Evolutionary conservation across 1,284 basidiomycete genomes (phyloP), one percentile per base, ranked within the genome.

Genomic region (Papiliotrema flavescens): DNA sequence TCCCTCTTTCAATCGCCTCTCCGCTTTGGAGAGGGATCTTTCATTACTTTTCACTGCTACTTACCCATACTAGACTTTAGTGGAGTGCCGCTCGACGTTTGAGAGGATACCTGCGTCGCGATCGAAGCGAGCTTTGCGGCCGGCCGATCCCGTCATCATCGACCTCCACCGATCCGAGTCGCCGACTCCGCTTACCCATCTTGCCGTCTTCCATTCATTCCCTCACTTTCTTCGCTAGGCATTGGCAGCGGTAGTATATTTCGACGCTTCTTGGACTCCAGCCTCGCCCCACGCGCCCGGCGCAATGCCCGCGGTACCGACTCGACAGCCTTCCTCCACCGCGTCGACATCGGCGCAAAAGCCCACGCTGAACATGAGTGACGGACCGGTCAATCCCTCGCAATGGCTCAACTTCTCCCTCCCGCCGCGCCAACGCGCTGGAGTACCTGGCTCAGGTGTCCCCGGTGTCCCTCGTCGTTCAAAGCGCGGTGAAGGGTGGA

Each of bases 361-460:
- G 51, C 69, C 67, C 20, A 47, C 49, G 15, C 60, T 69, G n/a
- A 62, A 61, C 15, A 57, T 66, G 58, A 56, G 53, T 49, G 51
- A 57, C 15, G 51, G 55, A 49, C 28, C 47, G 24, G 49, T 59
- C 53, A 67, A 73, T 54, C 71, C 73, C 9, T 61, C 67, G 5
- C 62, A 67, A 59, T 75, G 73, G 63, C 85, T 92, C 70, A 90
- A 89, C 75, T 92, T 92, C 75, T 84, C 86, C 6, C 79, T 91
- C 44, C 89, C 89, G 59, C 87, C 89, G 20, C 82, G 89, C 84
- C 87, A 77, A 72, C 81, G 53, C 80, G 26, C 39, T 22, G 37
- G 83, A 42, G 79, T 83, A 24, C 76, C 79, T 49, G 77, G 80
- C 43, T 82, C 75, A 61, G 63, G 65, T 13, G 57, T 65, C 9